Base-by-base conservation (phyloP, 768 basidiomycete genomes). In the Suillus clintonianus region DNA sequence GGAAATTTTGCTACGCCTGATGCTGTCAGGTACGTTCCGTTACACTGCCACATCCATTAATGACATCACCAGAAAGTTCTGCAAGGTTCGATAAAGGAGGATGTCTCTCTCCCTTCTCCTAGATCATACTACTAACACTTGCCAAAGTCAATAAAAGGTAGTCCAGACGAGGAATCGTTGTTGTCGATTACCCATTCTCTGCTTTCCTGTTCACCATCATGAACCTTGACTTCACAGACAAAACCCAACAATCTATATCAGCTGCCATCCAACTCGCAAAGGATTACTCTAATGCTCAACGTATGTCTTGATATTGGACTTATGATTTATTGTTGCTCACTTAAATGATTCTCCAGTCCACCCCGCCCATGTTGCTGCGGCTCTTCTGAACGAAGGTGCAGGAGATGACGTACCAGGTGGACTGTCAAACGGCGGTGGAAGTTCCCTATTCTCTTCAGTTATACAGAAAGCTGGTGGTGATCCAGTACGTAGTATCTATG, bases 401-500 rank as follows among this genome's bases (percentile, higher is more conserved):
- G 74, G 76, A 45, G 24, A 61, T 11, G 74, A 78, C 5, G 74
- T 79, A 22, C 76, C 81, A 36, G 76, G 77, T 11, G 71, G 78
- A 41, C 48, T 72, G 42, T 48, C 73, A 47, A 61, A 71, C 14
- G 54, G 71, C 9, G 30, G 43, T n/a, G 75, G 77, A 45, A 77
- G 80, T 43, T 87, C 92, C 13, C 81, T 97, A 17, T 92, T 98
- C 70, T 78, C 85, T 5, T 89, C 89, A 5, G 89, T 93, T 3
- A 84, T 96, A 41, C 85, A 90, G 64, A 87, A 89, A 72, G 91
- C 92, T 24, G 95, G 96, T 5, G 94, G 92, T 32, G 94, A 96
- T 71, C 85, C 89, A 27, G 90, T 92, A 78, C 72, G 89, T 79
- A 9, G 89, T 79, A 9, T 65, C 14, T 32, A 36, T 37, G 5